Evolutionary conservation across 768 basidiomycete species (phyloP).

Genomic region (Dioszegia hungarica): DNA sequence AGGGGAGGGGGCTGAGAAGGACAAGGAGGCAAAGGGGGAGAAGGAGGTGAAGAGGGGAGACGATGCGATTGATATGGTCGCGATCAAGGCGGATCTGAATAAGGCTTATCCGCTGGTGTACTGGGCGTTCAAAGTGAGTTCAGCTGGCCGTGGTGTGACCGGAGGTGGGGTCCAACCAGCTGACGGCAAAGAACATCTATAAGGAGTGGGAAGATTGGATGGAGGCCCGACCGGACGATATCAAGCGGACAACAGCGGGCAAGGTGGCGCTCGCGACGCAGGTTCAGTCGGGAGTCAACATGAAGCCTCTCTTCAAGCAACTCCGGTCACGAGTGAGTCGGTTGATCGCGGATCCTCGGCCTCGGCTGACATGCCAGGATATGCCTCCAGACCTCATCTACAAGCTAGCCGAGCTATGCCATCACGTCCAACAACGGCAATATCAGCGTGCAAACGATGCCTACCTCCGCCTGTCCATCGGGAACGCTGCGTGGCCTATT

Average conservation of each 20-base stretch:
- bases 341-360: background rate
- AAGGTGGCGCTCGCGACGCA: slow-evolving; percentile 93
- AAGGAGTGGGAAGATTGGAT: slow-evolving; percentile 97
- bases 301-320: slow-evolving; percentile 92
- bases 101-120: slow-evolving; percentile 96
- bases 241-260: slow-evolving; percentile 85
- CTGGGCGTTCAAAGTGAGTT: slow-evolving; percentile 70
- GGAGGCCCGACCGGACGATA: slow-evolving; percentile 82
- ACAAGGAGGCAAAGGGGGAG: slow-evolving; percentile 35
- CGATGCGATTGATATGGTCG: slow-evolving; percentile 67
- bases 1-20: no score
- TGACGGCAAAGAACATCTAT: slow-evolving; percentile 57
- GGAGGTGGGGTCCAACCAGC: background rate
- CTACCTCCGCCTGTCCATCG: slow-evolving; percentile 92
- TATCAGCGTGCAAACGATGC: slow-evolving; percentile 96
- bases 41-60: slow-evolving; percentile 47
- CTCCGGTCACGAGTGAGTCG: slow-evolving; percentile 74
- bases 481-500: slow-evolving; percentile 99
- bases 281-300: slow-evolving; percentile 88
- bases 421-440: slow-evolving; percentile 91
- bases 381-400: slow-evolving; percentile 78
- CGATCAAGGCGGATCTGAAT: slow-evolving; percentile 87
- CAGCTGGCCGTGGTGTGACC: background rate
- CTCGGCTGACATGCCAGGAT: slow-evolving; percentile 51
- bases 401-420: slow-evolving; percentile 84